phyloP scores from a whole-genome alignment of 352 stramenopile species.

The Bremia lactucae region DNA sequence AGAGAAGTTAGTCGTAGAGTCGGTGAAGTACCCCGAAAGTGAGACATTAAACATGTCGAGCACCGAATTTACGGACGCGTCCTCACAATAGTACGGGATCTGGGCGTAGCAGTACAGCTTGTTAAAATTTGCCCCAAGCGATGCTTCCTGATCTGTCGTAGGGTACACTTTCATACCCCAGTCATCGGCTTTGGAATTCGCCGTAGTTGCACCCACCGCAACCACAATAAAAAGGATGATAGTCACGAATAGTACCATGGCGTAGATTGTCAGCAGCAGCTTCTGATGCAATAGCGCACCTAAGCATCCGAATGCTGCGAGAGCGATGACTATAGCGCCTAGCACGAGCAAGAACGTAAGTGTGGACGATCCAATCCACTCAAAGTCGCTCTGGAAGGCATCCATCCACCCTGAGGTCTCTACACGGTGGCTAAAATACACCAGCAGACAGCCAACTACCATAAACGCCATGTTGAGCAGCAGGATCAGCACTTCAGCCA shows the following conservation, averaged over 20 bases:
- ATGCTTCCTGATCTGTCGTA: constrained; percentile 29
- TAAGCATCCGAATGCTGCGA: constrained; percentile 59
- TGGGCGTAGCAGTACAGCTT: constrained; percentile 72
- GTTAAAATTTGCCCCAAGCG: constrained; percentile 65
- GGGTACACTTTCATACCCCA: constrained; percentile 41
- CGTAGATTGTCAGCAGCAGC: constrained; percentile 63
- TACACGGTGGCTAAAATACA: constrained; percentile 72
- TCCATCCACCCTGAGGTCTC: constrained; percentile 61
- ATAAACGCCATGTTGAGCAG: constrained; percentile 82
- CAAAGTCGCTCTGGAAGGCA: constrained; percentile 58
- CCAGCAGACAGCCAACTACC: constrained; percentile 57
- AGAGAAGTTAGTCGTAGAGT: constrained; percentile 37
- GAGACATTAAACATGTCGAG: constrained; percentile 46
- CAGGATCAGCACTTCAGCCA: constrained; percentile 71
- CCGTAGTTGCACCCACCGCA: constrained; percentile 40
- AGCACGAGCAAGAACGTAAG: constrained; percentile 62
- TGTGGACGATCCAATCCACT: constrained; percentile 48
- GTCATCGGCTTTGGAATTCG: constrained; percentile 38
- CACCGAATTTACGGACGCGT: constrained; percentile 31
- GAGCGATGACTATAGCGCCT: constrained; percentile 51
- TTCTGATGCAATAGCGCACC: constrained; percentile 59
- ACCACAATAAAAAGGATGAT: constrained; percentile 55
- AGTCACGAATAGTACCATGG: constrained; percentile 46
- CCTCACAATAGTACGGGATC: constrained; percentile 69
- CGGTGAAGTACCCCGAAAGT: constrained; percentile 27